These are phyloP conservation scores for Beta lomatogona DNA, from an alignment of 179 eudicot species.

Conservation along the genomic window DNA sequence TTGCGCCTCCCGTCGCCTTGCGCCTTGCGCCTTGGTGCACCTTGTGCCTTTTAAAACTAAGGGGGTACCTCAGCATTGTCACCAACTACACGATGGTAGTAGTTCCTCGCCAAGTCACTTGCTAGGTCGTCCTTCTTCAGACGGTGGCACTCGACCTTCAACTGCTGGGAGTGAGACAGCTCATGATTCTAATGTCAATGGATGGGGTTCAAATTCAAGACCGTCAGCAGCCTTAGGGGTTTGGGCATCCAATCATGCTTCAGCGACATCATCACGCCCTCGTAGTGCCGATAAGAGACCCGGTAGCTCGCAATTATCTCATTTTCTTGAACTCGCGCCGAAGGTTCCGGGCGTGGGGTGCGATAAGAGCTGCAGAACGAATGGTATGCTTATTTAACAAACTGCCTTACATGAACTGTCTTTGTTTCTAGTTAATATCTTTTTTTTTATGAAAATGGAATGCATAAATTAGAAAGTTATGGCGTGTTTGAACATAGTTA, in stretches of 20 bases:
- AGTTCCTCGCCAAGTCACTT: too few species aligned
- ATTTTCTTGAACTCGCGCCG: slow-evolving; percentile 79
- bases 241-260: too few species aligned
- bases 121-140: slow-evolving; percentile 85
- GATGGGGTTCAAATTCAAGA: slow-evolving; percentile 81
- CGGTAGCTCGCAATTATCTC: slow-evolving; percentile 85
- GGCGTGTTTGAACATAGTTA: too few species aligned
- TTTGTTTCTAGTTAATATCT: neutral
- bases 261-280: slow-evolving; percentile 75
- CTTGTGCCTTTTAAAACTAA: too few species aligned
- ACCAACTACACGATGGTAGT: too few species aligned
- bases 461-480: too few species aligned
- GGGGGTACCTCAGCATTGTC: too few species aligned
- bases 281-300: slow-evolving; percentile 94
- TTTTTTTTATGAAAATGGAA: too few species aligned
- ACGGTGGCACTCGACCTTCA: slow-evolving; percentile 91
- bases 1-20: too few species aligned
- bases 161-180: slow-evolving; percentile 88
- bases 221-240: slow-evolving; percentile 92
- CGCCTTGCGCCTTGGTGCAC: too few species aligned
- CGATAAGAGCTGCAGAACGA: slow-evolving; percentile 53
- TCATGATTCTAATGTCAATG: slow-evolving; percentile 55
- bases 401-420: neutral
- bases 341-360: slow-evolving; percentile 45
- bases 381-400: slow-evolving; percentile 48